Evolutionary conservation across 2,329 filamentous ascomycete species (phyloP), one percentile per base, ranked within the genome.

Genomic region (Cercospora beticola): DNA sequence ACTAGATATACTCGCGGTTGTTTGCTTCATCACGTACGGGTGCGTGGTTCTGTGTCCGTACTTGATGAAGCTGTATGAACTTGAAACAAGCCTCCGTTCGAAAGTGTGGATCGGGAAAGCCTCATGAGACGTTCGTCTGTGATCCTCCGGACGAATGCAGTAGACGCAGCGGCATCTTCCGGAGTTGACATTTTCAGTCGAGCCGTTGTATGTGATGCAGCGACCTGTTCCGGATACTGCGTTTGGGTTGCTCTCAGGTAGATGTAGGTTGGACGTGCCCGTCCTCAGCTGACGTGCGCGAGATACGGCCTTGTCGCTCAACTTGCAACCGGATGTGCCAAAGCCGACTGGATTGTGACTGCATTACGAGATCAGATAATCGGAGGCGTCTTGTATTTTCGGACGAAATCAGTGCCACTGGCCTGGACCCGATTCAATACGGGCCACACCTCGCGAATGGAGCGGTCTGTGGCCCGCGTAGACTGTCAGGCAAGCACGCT

Each of bases 11-110:
- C 52, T 46, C 56, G 28, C 36, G 18, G 18, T 28, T 40, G 26
- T 54, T 40, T 46, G 46, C 21, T 43, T 28, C 46, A 58, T 62
- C 40, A 56, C 46, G 21, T 18, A 49, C 31, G 43, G 16, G 31
- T 23, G 23, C 26, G 40, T 31, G 36, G 12, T 62, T n/a, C 40
- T 31, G 31, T 59, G 56, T 59, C 31, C 28, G 56, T 59, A 59
- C 56, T 59, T 59, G 56, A 59, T 23, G 56, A 59, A 59, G 56
- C 56, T 31, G 56, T 36, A 57, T 18, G 62, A 56, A 31, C 30
- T 16, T 64, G 62, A 64, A 64, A 64, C 62, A 57, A 57, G 62
- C 62, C 52, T 64, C 21, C 36, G 62, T 40, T 31, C 62, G 49
- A 52, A 64, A 40, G 49, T 49, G 62, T 56, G 46, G 49, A 56